phyloP scores from a whole-genome alignment of 306 rosid genomes.

The Glycine soja region DNA sequence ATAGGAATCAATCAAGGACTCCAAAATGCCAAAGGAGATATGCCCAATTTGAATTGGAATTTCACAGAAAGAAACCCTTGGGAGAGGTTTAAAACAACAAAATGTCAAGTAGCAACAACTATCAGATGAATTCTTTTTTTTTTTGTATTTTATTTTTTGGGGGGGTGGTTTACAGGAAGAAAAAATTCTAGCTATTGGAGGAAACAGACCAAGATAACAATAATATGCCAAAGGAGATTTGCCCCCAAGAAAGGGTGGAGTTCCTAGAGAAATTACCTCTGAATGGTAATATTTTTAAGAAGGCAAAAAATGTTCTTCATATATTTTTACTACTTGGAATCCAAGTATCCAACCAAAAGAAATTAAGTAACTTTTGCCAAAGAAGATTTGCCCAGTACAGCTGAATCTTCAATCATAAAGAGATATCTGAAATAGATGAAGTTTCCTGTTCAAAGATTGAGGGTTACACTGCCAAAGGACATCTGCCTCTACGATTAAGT shows the following conservation, averaged over 20 bases:
- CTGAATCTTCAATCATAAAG: conserved; percentile 48
- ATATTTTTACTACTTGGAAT: conserved; percentile 35
- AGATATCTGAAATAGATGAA: conserved; percentile 28
- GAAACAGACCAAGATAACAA: conserved; percentile 43
- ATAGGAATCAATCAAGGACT: conserved; percentile 63
- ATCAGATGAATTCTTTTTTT: conserved; percentile 15
- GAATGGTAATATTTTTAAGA: conserved; percentile 40
- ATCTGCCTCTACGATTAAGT: conserved; percentile 62
- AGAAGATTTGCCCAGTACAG: conserved; percentile 79
- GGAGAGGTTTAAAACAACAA: conserved; percentile 51
- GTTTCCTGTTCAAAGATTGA: conserved; percentile 41
- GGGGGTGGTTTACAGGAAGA: neutral
- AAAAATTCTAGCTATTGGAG: conserved; percentile 39
- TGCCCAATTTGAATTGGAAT: conserved; percentile 71
- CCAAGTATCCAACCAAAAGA: conserved; percentile 49
- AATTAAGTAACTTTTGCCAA: conserved; percentile 66
- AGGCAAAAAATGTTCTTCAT: conserved; percentile 37
- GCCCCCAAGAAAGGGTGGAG: conserved; percentile 48
- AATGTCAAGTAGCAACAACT: conserved; percentile 45
- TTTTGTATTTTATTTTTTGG: too few relatives aligned
- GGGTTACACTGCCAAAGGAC: conserved; percentile 72
- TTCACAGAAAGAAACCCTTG: conserved; percentile 54
- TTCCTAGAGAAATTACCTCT: conserved; percentile 45
- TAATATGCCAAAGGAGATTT: conserved; percentile 66
- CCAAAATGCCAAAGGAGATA: conserved; percentile 95